These are phyloP conservation scores for Curvularia hawaiiensis DNA, from an alignment of 2,329 filamentous ascomycete species.

Conservation along the genomic window DNA sequence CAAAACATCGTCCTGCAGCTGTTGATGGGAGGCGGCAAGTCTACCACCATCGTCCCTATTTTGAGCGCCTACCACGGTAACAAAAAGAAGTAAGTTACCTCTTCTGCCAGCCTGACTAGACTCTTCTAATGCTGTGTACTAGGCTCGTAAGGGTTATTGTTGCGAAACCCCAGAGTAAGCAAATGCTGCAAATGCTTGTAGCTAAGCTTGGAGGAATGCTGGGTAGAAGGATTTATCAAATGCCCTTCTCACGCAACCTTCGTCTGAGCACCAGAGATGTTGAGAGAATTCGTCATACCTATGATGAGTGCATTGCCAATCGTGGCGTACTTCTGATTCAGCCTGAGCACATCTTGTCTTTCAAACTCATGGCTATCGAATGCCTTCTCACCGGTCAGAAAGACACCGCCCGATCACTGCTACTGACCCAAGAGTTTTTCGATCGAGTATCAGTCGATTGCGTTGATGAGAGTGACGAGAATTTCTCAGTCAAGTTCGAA, in stretches of 20 bases:
- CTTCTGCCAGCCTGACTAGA: background rate
- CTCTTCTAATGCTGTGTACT: conserved; percentile 1
- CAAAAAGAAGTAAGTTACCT: conserved; percentile 34
- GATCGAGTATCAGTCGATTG: conserved; percentile 58
- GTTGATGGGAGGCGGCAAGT: conserved; percentile 47
- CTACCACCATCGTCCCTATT: conserved; percentile 39
- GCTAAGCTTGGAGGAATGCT: conserved; percentile 62
- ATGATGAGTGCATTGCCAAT: conserved; percentile 53
- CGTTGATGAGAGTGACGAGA: conserved; percentile 70
- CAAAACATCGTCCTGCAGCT: conserved; percentile 40
- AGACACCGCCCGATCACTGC: conserved; percentile 41
- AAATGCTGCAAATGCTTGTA: conserved; percentile 64
- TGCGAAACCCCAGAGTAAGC: conserved; percentile 63
- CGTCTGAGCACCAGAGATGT: conserved; percentile 42
- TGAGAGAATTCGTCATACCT: conserved; percentile 46
- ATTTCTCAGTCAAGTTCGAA: conserved; percentile 65
- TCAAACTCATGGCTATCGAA: conserved; percentile 67
- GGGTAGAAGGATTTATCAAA: conserved; percentile 58
- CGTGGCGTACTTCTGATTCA: conserved; percentile 65
- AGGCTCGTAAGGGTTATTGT: conserved; percentile 64
- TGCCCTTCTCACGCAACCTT: conserved; percentile 64
- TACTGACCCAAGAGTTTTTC: conserved; percentile 54
- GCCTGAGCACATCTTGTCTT: conserved; percentile 68
- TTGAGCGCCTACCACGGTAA: conserved; percentile 55
- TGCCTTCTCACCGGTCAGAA: conserved; percentile 43